These are phyloP conservation scores for Chrysanthemum makinoi DNA, from an alignment of 129 eudicot species.

Conservation along the genomic window DNA sequence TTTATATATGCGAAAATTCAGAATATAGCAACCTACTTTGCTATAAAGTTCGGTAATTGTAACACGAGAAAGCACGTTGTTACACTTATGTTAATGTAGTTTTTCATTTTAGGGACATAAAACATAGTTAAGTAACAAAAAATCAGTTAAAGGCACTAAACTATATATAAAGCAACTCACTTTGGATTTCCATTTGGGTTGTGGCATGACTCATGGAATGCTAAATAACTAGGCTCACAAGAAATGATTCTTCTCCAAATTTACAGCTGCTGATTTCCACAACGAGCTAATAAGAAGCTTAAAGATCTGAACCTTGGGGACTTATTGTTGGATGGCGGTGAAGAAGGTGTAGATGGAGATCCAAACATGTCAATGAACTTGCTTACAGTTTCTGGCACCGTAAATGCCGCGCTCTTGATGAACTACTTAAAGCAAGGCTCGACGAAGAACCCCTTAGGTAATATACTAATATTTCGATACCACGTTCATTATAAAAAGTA, in stretches of 20 bases:
- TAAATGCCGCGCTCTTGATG: slow-evolving; percentile 84
- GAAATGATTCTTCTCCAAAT: slow-evolving; percentile 40
- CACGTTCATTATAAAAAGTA: not conserved
- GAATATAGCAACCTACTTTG: too few species aligned
- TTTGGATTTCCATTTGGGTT: slow-evolving; percentile 44
- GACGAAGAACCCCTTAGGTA: slow-evolving; percentile 93
- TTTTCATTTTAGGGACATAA: slow-evolving; percentile 29
- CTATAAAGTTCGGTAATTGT: too few species aligned
- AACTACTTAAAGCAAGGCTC: slow-evolving; percentile 75
- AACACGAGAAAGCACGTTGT: not conserved
- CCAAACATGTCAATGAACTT: slow-evolving; percentile 74
- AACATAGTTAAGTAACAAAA: slow-evolving; percentile 31
- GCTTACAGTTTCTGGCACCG: slow-evolving; percentile 76
- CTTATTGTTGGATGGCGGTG: slow-evolving; percentile 54
- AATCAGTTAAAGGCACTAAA: slow-evolving; percentile 27
- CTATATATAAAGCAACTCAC: slow-evolving; percentile 29
- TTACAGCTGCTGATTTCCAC: slow-evolving; percentile 46
- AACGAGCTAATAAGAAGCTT: slow-evolving; percentile 50
- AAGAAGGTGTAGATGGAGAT: slow-evolving; percentile 59
- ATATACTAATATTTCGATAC: slow-evolving; percentile 5
- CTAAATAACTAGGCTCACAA: slow-evolving; percentile 34
- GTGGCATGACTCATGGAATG: slow-evolving; percentile 39
- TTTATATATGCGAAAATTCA: not conserved
- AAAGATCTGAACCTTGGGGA: slow-evolving; percentile 66
- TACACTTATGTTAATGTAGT: not conserved